Conservation (phyloP, 768 basidiomycete species). For the Pseudohyphozyma bogoriensis region DNA sequence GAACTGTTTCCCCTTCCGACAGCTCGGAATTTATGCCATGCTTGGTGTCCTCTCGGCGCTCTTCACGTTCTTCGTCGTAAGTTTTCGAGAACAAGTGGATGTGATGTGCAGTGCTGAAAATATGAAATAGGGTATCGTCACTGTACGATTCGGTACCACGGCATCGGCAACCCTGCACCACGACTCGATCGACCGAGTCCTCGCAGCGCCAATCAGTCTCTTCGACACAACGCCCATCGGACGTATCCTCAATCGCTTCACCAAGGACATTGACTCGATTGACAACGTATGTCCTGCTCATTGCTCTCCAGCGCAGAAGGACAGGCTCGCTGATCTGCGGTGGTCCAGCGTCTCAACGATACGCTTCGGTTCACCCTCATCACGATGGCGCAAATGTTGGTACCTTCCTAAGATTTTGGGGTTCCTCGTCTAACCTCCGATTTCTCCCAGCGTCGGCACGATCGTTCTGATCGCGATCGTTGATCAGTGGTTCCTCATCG, state of each 20-base stretch:
- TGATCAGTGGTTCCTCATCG: constrained; percentile 18
- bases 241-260: constrained; percentile 29
- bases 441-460: constrained; percentile 38
- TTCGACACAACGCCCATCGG: constrained; percentile 56
- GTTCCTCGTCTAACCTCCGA: constrained; percentile 52
- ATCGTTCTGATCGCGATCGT: constrained; percentile 26
- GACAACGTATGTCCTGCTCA: too few species aligned
- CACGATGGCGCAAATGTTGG: too few species aligned
- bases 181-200: constrained; percentile 56
- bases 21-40: constrained; percentile 29
- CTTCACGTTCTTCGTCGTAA: constrained; percentile 46
- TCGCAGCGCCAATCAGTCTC: constrained; percentile 80
- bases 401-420: too few species aligned
- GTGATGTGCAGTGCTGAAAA: too few species aligned
- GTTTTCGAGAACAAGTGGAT: too few species aligned
- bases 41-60: constrained; percentile 53
- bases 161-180: constrained; percentile 61
- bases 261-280: constrained; percentile 60
- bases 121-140: too few species aligned
- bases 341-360: constrained; percentile 49
- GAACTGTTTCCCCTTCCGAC: background rate
- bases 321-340: too few species aligned
- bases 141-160: constrained; percentile 51
- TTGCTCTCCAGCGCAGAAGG: too few species aligned
- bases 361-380: constrained; percentile 45